Conservation (phyloP, 495 filamentous ascomycete species). For the Aspergillus steynii region DNA sequence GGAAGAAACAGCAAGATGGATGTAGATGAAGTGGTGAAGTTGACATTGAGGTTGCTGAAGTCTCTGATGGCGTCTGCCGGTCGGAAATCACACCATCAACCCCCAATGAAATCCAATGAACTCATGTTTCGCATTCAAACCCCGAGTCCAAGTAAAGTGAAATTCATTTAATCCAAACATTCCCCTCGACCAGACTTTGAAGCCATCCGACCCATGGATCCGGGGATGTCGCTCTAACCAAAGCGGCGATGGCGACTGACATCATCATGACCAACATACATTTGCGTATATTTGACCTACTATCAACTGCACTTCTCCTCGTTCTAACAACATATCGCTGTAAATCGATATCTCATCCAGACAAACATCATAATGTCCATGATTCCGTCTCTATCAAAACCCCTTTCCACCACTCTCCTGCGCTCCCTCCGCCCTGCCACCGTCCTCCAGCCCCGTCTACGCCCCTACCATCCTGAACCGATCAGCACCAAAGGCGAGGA, state of each 20-base stretch:
- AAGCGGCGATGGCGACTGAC: not conserved
- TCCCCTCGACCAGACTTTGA: too few relatives aligned
- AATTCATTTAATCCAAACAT: too few relatives aligned
- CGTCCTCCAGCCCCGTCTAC: not conserved
- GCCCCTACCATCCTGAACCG: conserved; percentile 11
- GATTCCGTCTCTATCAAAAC: not conserved
- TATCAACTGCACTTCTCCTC: not conserved
- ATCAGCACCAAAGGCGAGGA: conserved; percentile 19
- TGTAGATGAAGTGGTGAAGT: not conserved
- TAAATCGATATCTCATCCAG: not conserved
- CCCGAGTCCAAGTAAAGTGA: too few relatives aligned
- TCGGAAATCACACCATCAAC: too few relatives aligned
- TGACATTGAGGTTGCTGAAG: not conserved
- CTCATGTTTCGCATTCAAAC: too few relatives aligned
- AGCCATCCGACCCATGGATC: too few relatives aligned
- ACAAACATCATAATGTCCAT: not conserved
- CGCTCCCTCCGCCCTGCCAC: not conserved
- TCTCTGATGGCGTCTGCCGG: too few relatives aligned
- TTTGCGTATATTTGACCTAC: not conserved
- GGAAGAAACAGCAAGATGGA: not conserved
- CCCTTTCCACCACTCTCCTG: conserved; percentile 10
- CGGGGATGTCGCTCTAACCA: too few relatives aligned
- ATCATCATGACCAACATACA: not conserved
- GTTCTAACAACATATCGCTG: too few relatives aligned
- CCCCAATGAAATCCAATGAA: too few relatives aligned